Evolutionary conservation across 495 filamentous ascomycete genomes (phyloP), one percentile per base, ranked within the genome.

Genomic region (Talaromyces thailandensis): DNA sequence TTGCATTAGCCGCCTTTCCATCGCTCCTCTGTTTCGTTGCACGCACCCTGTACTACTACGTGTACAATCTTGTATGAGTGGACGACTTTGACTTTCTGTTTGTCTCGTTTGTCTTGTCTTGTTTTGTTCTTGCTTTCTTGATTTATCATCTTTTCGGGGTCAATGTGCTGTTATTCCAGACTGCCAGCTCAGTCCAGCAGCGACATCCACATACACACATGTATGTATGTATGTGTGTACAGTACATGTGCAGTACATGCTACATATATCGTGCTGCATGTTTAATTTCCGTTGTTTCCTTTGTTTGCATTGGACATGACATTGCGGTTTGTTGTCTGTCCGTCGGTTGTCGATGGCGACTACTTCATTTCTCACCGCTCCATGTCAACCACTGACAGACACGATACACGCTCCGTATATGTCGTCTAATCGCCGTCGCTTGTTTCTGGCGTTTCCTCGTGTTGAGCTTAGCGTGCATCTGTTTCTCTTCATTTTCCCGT

Each of bases 161-260:
- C 43, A 48, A 26, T 55, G 26, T 28, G 51, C 14, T n/a, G 23
- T 26, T 24, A 6, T 53, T 53, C 14, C 3, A 11, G 51, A 55
- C 55, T 57, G 55, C 55, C 55, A 57, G 55, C 55, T 57, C 55
- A 57, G 55, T 57, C 55, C 55, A 57, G 55, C 55, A 53, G 24
- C 50, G 21, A 23, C 18, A 25, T 12, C 9, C 31, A 35, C 18
- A 21, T 9, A 25, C 5, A 35, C 31, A 35, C 18, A 21, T 9
- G 35, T 57, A 29, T 35, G 18, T 35, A 18, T 35, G 18, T 53
- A 5, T 21, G 28, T 53, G 50, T 48, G 25, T 53, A 53, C 50
- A 53, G 43, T 48, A 48, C n/a, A 48, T 53, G 11, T 51, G 48
- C 48, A 25, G 48, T 51, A 51, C 48, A 40, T 40, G 16, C 18